Percentiles rank a stretch among this genome's conserved stretches.
phyloP scores from a whole-genome alignment of 1,284 basidiomycete genomes.

The Chalciporus sp. region DNA sequence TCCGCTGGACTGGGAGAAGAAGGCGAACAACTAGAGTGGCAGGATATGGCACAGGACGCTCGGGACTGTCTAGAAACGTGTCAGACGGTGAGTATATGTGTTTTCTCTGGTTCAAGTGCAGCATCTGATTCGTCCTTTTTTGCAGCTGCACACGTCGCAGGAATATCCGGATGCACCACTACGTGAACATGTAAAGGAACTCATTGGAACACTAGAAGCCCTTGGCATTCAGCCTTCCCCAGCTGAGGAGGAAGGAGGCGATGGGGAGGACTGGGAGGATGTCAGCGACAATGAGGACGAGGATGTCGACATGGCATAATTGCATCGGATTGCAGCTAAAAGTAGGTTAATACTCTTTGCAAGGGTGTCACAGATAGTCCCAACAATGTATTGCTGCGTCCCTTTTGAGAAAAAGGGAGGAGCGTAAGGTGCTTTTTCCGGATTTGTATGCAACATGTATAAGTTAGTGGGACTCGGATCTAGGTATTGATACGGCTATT shows the following conservation, averaged over 20 bases:
- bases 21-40: slow-evolving; percentile 65
- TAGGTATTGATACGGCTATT: no score
- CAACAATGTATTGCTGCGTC: neutral
- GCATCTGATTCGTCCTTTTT: slow-evolving; percentile 2
- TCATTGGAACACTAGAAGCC: slow-evolving; percentile 69
- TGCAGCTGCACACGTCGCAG: slow-evolving; percentile 71
- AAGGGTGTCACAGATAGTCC: neutral
- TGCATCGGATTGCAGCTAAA: slow-evolving; percentile 4
- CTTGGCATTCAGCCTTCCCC: slow-evolving; percentile 70
- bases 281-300: slow-evolving; percentile 51
- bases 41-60: slow-evolving; percentile 81
- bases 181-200: slow-evolving; percentile 75
- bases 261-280: slow-evolving; percentile 58
- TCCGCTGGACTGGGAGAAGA: slow-evolving; percentile 24
- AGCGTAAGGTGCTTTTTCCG: no score
- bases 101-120: neutral
- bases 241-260: slow-evolving; percentile 50
- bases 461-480: no score
- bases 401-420: neutral
- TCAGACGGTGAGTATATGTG: slow-evolving; percentile 57
- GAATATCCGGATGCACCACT: slow-evolving; percentile 80
- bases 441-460: no score
- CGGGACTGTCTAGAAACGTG: slow-evolving; percentile 85
- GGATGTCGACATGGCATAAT: slow-evolving; percentile 64
- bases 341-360: slow-evolving; percentile 8